Evolutionary conservation across 2,329 filamentous ascomycete genomes (phyloP).

Genomic region (Neospermospora avenae): DNA sequence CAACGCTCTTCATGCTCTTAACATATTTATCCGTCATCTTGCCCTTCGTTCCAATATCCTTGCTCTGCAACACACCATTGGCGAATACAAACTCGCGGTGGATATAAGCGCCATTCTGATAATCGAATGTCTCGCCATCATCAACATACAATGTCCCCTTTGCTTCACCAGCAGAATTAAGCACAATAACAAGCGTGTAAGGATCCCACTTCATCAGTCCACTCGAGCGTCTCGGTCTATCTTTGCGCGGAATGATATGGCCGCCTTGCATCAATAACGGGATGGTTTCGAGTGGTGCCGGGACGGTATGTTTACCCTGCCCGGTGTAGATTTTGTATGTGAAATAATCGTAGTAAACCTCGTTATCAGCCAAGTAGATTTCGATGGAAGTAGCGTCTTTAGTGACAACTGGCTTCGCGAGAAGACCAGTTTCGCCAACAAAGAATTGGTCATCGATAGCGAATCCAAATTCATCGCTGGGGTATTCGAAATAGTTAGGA

Average conservation of each 20-base stretch:
- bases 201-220: conserved; percentile 92
- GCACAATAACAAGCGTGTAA: conserved; percentile 81
- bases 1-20: conserved; percentile 73
- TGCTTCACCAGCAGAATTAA: conserved; percentile 67
- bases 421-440: conserved; percentile 78
- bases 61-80: conserved; percentile 60
- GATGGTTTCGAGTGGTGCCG: conserved; percentile 79
- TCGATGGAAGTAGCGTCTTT: conserved; percentile 70
- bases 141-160: conserved; percentile 85
- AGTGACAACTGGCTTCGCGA: conserved; percentile 86
- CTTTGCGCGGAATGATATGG: conserved; percentile 86
- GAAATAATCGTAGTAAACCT: conserved; percentile 95
- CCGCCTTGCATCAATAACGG: conserved; percentile 91
- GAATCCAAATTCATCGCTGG: conserved; percentile 82
- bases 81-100: conserved; percentile 73
- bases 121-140: conserved; percentile 91
- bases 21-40: conserved; percentile 70
- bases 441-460: conserved; percentile 91
- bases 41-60: conserved; percentile 57
- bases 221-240: conserved; percentile 79
- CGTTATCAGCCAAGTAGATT: conserved; percentile 84
- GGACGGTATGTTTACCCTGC: conserved; percentile 65
- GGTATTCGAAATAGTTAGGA: conserved; percentile 91
- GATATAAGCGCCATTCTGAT: conserved; percentile 81
- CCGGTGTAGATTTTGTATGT: conserved; percentile 73